These are phyloP conservation scores for Dryadomyces quercivorus DNA, from an alignment of 2,329 filamentous ascomycete species.

Conservation along the genomic window DNA sequence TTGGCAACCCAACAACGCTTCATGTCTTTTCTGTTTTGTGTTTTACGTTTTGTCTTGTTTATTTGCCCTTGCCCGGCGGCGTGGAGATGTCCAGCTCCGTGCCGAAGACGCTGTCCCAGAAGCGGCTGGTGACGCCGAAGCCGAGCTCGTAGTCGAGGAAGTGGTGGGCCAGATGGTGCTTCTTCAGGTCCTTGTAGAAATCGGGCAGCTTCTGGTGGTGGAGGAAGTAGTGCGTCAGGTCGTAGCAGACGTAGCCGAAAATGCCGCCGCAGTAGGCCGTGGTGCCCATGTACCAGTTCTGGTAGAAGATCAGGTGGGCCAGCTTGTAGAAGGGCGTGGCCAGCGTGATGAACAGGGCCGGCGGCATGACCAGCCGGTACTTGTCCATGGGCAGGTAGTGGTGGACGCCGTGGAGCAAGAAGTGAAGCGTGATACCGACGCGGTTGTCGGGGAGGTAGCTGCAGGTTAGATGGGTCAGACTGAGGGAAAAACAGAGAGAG, in stretches of 20 bases:
- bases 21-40: not conserved
- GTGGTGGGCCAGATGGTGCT: constrained; percentile 93
- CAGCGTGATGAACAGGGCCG: constrained; percentile 70
- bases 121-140: constrained; percentile 89
- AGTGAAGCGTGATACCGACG: constrained; percentile 75
- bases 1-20: not conserved
- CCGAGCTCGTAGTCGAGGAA: constrained; percentile 97
- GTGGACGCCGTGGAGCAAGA: constrained; percentile 90
- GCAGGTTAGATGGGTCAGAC: constrained; percentile 2
- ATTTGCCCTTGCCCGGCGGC: constrained; percentile 23
- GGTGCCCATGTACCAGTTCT: constrained; percentile 71
- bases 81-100: constrained; percentile 52
- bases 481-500: not conserved
- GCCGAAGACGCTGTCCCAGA: constrained; percentile 90
- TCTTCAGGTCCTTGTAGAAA: constrained; percentile 89
- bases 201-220: constrained; percentile 86
- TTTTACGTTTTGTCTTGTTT: not conserved
- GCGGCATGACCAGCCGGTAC: constrained; percentile 94
- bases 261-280: constrained; percentile 80
- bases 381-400: constrained; percentile 99
- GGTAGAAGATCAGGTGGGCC: constrained; percentile 69
- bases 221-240: constrained; percentile 96
- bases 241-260: constrained; percentile 93
- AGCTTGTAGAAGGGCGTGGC: constrained; percentile 88
- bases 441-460: constrained; percentile 87